Conservation (phyloP, 768 basidiomycete genomes). For the Boletus speciosus region DNA sequence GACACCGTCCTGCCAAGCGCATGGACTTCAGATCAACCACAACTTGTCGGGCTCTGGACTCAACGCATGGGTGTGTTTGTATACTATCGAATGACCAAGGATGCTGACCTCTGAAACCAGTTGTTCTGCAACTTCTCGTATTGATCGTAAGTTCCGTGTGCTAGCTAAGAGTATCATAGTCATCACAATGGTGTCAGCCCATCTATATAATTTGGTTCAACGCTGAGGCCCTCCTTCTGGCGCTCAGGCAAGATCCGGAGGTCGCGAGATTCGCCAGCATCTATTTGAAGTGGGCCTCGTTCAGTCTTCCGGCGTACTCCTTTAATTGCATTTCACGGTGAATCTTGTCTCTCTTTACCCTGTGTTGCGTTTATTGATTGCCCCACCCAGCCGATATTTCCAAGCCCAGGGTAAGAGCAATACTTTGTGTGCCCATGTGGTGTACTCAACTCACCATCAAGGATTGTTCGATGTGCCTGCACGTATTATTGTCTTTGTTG, state of each 20-base stretch:
- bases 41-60: conserved; percentile 85
- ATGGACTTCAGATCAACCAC: conserved; percentile 85
- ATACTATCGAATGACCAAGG: neutral
- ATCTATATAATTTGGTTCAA: conserved; percentile 78
- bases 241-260: conserved; percentile 72
- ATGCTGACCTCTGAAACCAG: conserved; percentile 1
- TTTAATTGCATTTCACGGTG: conserved; percentile 53
- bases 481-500: conserved; percentile 72
- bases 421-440: conserved; percentile 15
- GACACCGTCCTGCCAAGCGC: conserved; percentile 94
- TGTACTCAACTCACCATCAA: conserved; percentile 17
- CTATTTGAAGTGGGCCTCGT: conserved; percentile 69
- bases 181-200: conserved; percentile 29
- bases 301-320: conserved; percentile 74
- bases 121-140: conserved; percentile 17
- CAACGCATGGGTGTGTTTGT: conserved; percentile 72
- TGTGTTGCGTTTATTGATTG: conserved; percentile 41
- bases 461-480: conserved; percentile 85
- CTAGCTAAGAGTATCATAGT: neutral
- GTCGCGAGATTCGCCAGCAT: conserved; percentile 71
- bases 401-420: conserved; percentile 72
- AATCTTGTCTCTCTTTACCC: conserved; percentile 10
- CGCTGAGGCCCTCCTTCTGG: conserved; percentile 71
- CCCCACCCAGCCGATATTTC: conserved; percentile 43
- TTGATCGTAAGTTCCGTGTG: conserved; percentile 50